A percentile compares a stretch with the other conserved stretches of the same genome.
Evolutionary conservation across 352 stramenopile genomes (phyloP).

Genomic region (Phytophthora brassicae): DNA sequence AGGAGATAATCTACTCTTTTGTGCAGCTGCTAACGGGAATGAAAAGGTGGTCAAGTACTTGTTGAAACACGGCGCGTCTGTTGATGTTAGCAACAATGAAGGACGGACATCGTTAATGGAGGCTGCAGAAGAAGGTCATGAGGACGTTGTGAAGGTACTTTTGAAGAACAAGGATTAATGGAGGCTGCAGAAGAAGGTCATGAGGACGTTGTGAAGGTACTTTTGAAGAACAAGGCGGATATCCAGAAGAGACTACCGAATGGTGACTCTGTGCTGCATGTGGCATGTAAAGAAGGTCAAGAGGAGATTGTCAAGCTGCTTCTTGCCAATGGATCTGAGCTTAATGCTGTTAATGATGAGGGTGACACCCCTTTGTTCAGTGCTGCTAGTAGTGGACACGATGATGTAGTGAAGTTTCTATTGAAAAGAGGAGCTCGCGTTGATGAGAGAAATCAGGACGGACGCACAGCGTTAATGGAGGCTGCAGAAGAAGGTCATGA

Average conservation of each 20-base stretch:
- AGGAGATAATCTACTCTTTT: background rate
- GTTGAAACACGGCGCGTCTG: no score
- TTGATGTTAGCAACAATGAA: no score
- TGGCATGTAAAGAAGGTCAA: background rate
- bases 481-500: background rate
- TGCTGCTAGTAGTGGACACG: background rate
- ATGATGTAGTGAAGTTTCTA: background rate
- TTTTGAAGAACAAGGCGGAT: background rate
- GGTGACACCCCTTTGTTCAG: background rate
- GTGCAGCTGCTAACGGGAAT: no score
- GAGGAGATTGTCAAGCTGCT: background rate
- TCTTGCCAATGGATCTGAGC: background rate
- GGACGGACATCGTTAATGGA: no score
- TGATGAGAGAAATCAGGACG: background rate
- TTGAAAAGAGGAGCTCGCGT: background rate
- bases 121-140: no score
- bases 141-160: no score
- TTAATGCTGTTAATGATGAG: constrained; percentile 2
- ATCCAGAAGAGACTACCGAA: background rate
- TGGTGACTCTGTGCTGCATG: background rate
- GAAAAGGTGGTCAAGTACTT: no score
- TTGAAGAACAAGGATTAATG: no score
- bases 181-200: no score
- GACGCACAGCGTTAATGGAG: constrained; percentile 4
- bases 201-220: background rate